Percentiles rank a stretch among this genome's conserved stretches.
Conservation (phyloP, 345 rosid genomes). For the Rhizophora apiculata region DNA sequence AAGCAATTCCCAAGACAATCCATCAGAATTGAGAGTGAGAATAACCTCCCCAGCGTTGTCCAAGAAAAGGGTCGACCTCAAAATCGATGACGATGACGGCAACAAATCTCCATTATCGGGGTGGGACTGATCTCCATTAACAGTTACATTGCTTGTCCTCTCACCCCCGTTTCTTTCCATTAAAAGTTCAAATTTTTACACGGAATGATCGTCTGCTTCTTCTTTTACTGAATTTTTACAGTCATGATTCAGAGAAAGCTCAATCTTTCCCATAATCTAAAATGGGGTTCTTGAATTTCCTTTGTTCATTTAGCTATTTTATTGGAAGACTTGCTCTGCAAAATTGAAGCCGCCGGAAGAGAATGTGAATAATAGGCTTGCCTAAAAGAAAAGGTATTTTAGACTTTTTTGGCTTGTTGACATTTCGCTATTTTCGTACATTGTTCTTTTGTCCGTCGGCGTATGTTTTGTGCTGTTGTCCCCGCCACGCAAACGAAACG, state of each 20-base stretch:
- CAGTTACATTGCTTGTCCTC: neutral
- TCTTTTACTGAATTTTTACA: neutral
- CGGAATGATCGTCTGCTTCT: neutral
- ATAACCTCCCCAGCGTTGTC: constrained; percentile 67
- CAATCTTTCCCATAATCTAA: too few relatives aligned
- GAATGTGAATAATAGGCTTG: too few relatives aligned
- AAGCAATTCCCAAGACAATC: constrained; percentile 68
- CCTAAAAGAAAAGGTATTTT: neutral
- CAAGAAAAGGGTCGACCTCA: constrained; percentile 45
- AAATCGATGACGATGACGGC: constrained; percentile 8
- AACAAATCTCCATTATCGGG: constrained; percentile 18
- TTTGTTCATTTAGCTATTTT: too few relatives aligned
- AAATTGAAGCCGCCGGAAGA: too few relatives aligned
- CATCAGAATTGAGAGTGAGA: constrained; percentile 52
- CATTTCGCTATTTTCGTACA: neutral
- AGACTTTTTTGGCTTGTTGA: neutral
- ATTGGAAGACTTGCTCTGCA: too few relatives aligned
- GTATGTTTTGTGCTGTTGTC: too few relatives aligned
- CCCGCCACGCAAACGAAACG: too few relatives aligned
- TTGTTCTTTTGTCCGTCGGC: too few relatives aligned
- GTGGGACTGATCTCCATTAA: constrained; percentile 17
- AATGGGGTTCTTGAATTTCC: too few relatives aligned
- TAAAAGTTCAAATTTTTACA: neutral
- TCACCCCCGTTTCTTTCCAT: constrained; percentile 26
- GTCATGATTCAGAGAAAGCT: neutral